A percentile compares a stretch with the other conserved stretches of the same genome.
These are phyloP conservation scores for Xylaria castorea DNA, from an alignment of 495 filamentous ascomycete species.

Conservation along the genomic window DNA sequence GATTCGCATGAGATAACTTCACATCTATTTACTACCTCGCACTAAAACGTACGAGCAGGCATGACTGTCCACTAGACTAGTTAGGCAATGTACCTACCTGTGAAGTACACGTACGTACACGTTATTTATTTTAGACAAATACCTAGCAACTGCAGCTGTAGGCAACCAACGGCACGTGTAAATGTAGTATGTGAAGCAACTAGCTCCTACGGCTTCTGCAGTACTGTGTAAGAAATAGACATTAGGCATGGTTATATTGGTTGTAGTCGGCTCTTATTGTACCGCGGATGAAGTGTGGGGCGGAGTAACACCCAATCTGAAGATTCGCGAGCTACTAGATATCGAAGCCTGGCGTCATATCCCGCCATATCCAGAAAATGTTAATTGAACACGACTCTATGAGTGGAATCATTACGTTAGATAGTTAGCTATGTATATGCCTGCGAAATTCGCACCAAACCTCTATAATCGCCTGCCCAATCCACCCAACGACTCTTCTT, in stretches of 20 bases:
- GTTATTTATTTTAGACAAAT: background rate
- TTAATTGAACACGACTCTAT: constrained; percentile 33
- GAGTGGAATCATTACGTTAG: constrained; percentile 35
- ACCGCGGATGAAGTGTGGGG: background rate
- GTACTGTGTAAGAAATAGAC: background rate
- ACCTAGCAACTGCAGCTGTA: background rate
- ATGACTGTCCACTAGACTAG: too few species aligned
- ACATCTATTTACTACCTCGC: too few species aligned
- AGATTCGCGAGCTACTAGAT: background rate
- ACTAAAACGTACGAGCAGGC: background rate
- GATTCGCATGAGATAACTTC: background rate
- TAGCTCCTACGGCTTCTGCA: background rate
- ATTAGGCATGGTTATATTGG: background rate
- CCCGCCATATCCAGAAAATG: background rate
- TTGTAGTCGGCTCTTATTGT: background rate
- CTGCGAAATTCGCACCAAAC: constrained; percentile 29
- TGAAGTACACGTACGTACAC: background rate
- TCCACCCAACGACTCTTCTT: constrained; percentile 2
- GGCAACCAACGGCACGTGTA: background rate
- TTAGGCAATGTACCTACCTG: background rate
- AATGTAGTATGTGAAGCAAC: background rate
- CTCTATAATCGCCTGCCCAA: constrained; percentile 27
- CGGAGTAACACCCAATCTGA: background rate
- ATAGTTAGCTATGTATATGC: constrained; percentile 36
- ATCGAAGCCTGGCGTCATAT: background rate